Evolutionary conservation across 495 filamentous ascomycete genomes (phyloP).

Genomic region (Trichoderma asperelloides): DNA sequence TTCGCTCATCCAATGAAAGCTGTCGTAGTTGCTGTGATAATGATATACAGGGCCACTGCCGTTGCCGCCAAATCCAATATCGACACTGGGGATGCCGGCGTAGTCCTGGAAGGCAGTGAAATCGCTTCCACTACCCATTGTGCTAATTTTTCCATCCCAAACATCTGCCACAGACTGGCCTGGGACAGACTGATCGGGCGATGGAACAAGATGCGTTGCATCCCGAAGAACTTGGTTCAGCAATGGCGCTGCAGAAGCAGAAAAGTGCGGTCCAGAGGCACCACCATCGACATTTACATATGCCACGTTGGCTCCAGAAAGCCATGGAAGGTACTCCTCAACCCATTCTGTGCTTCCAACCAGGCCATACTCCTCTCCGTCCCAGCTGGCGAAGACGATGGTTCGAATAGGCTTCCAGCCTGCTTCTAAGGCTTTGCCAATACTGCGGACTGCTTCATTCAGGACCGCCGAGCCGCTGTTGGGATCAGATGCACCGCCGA

Average conservation of each 20-base stretch:
- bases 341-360: slow-evolving; percentile 94
- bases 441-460: slow-evolving; percentile 74
- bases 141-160: slow-evolving; percentile 59
- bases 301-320: slow-evolving; percentile 65
- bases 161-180: slow-evolving; percentile 68
- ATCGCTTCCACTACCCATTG: slow-evolving; percentile 76
- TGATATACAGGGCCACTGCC: slow-evolving; percentile 50
- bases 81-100: slow-evolving; percentile 76
- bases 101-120: slow-evolving; percentile 91
- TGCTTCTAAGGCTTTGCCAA: slow-evolving; percentile 64
- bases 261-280: slow-evolving; percentile 60
- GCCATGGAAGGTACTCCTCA: slow-evolving; percentile 85
- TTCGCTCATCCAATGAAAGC: slow-evolving; percentile 75
- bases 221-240: slow-evolving; percentile 69
- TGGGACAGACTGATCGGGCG: slow-evolving; percentile 72
- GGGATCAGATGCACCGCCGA: slow-evolving; percentile 78
- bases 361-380: slow-evolving; percentile 87
- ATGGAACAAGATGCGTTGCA: slow-evolving; percentile 58
- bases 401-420: slow-evolving; percentile 90
- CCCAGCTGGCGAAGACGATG: slow-evolving; percentile 92
- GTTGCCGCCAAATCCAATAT: slow-evolving; percentile 65
- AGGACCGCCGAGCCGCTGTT: slow-evolving; percentile 86
- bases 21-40: slow-evolving; percentile 91
- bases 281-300: slow-evolving; percentile 89
- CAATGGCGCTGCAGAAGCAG: slow-evolving; percentile 65